Conservation (phyloP, 1,139 yeast genomes). For the Candida smagusa region DNA sequence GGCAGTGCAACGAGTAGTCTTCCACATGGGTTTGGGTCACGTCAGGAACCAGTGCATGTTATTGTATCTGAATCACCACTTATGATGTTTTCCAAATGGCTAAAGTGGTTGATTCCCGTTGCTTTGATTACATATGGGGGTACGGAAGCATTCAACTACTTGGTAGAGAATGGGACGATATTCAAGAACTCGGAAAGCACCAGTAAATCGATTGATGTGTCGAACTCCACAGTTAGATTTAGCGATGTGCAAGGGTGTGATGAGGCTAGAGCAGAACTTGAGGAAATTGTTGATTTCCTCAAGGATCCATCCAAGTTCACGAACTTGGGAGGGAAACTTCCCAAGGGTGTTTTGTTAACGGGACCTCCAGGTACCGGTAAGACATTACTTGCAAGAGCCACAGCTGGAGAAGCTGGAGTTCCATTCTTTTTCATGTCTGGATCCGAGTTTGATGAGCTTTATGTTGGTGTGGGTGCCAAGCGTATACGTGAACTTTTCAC, state of each 20-base stretch:
- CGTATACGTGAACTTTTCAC: conserved; percentile 90
- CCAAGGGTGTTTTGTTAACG: conserved; percentile 92
- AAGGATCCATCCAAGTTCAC: conserved; percentile 96
- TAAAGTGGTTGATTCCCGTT: conserved; percentile 83
- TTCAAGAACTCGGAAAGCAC: conserved; percentile 73
- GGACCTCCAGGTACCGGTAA: conserved; percentile 99
- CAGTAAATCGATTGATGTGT: conserved; percentile 77
- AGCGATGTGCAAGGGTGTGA: conserved; percentile 97
- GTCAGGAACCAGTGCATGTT: conserved; percentile 83
- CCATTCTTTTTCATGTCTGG: conserved; percentile 99
- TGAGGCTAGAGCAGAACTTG: conserved; percentile 95
- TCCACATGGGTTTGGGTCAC: conserved; percentile 45
- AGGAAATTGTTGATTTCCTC: conserved; percentile 93
- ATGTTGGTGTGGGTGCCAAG: conserved; percentile 99
- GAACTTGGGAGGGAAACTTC: conserved; percentile 93
- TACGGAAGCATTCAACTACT: conserved; percentile 68
- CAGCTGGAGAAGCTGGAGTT: conserved; percentile 99
- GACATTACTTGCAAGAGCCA: conserved; percentile 93
- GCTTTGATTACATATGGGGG: conserved; percentile 74
- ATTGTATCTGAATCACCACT: conserved; percentile 81
- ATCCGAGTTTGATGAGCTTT: conserved; percentile 94
- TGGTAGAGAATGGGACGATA: conserved; percentile 82
- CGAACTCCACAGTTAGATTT: conserved; percentile 84
- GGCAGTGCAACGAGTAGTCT: conserved; percentile 18
- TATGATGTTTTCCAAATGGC: conserved; percentile 78